Evolutionary conservation across 352 stramenopile species (phyloP), one percentile per base, ranked within the genome.

Genomic region (Phytophthora cactorum): DNA sequence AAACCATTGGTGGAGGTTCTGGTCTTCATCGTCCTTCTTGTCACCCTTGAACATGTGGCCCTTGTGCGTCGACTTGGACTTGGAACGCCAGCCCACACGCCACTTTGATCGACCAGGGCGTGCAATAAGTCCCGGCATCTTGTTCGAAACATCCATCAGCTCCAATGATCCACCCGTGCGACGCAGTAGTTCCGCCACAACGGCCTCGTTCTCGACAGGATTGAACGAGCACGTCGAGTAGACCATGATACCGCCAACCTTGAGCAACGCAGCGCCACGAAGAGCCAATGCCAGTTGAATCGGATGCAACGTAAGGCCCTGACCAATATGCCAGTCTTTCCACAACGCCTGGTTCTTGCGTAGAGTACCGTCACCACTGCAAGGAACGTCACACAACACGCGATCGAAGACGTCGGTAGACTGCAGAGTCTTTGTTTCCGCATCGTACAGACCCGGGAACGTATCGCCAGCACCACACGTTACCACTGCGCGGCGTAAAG

Each of bases 201-300:
- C 77, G 4, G 98, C 98, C 77, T 99, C 98, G 78, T 99, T 92
- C 82, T 99, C 98, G 10, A 99, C 86, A 10, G 98, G 97, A 81
- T 99, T 99, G 68, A 99, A 91, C 44, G 91, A 99, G 66, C 98
- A 99, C 45, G 96, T 98, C 31, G 91, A 98, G 72, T 98, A 99
- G 3, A 98, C 96, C 87, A 99, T 96, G 14, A 86, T 73, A 15
- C 96, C 96, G 25, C 92, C 94, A 29, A 97, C 70, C 58, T 92
- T 93, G 2, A 99, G 76, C 25, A 99, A 69, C 25, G 93, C 79
- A 25, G 97, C 86, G 9, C 93, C 95, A 27, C 97, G 88, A 45
- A 93, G 66, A 5, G 97, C 92, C 46, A 99, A 97, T 5, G 82
- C 68, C 10, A 99, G 59, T 76, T 99, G 98, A 57, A 97, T 79